Evolutionary conservation across 805 yeast genomes (phyloP), one percentile per base, ranked within the genome.

Genomic region (Kuraishia piskuri): DNA sequence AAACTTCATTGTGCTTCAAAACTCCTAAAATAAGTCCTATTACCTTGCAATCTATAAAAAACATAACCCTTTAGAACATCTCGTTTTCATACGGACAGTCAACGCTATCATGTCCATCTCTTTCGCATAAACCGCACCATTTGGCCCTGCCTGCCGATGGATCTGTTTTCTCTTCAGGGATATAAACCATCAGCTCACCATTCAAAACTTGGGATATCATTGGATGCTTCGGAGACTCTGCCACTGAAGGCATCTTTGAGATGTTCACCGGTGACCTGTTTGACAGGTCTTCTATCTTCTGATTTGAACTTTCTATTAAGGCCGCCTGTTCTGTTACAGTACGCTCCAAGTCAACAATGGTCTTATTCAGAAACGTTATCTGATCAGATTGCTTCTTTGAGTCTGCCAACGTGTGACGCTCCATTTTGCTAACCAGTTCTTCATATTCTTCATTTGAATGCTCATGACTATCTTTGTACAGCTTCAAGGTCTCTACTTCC

Each of bases 91-190:
- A 90, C 0, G 97, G 97, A 68, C 99, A 92, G 53, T 90, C 90
- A 26, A 84, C 74, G 58, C 94, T 86, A 50, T 83, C 84, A 64
- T 92, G 99, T 0, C 98, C 99, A 48, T 81, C 83, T 53, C 89
- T 73, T 66, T 92, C 98, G 70, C 99, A 92, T 52, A 90, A 73
- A 0, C 96, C 96, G 70, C 99, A 92, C 96, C 97, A 92, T 57
- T 80, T 76, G 24, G 71, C 71, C 48, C 91, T 76, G 1, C 96
- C 96, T 1, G 81, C 82, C 0, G 90, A 75, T 0, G 91, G 86
- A 64, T 89, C 94, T 14, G 68, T 63, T 21, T 68, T 66, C 1
- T 60, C 64, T 3, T 71, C 69, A 0, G 89, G 86, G 45, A 69
- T 65, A 54, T 78, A 81, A 1, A 83, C 72, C 26, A 79, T 80